Conservation (phyloP, 2,329 filamentous ascomycete genomes). For the Dichotomopilus funicola region DNA sequence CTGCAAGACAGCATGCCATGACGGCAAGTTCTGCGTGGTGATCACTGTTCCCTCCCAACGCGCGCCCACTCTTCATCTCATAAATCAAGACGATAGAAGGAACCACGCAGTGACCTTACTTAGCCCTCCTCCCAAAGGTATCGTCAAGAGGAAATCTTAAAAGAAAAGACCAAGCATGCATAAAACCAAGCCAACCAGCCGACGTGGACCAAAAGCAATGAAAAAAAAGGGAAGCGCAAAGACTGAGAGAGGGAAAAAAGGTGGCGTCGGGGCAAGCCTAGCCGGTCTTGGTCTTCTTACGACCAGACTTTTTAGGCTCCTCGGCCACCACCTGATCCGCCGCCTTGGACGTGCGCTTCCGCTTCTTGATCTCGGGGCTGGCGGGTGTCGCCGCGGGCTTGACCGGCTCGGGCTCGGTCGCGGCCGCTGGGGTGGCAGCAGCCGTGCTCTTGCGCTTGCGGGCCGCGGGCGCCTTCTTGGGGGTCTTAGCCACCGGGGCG, state of each 20-base stretch:
- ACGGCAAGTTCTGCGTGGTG: no score
- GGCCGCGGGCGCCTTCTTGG: slow-evolving; percentile 47
- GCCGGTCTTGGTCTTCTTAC: slow-evolving; percentile 49
- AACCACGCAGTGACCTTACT: no score
- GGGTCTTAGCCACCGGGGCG: slow-evolving; percentile 45
- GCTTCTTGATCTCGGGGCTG: slow-evolving; percentile 55
- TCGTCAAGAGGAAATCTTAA: slow-evolving; percentile 13
- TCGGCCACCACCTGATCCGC: slow-evolving; percentile 42
- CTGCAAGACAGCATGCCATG: no score
- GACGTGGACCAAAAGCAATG: background rate
- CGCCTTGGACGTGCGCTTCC: slow-evolving; percentile 53
- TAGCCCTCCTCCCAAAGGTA: slow-evolving; percentile 3
- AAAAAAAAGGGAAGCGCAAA: background rate
- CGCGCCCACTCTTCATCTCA: background rate
- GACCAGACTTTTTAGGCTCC: slow-evolving; percentile 54
- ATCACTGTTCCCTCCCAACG: no score
- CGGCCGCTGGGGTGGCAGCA: slow-evolving; percentile 39
- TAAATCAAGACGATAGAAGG: no score
- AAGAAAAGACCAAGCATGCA: slow-evolving; percentile 28
- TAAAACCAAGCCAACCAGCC: slow-evolving; percentile 21
- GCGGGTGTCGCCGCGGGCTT: slow-evolving; percentile 39
- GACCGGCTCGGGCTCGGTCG: slow-evolving; percentile 33
- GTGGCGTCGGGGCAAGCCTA: slow-evolving; percentile 22
- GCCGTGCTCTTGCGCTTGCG: slow-evolving; percentile 49
- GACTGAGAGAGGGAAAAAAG: slow-evolving; percentile 23